Conservation (phyloP, 257 asterid genomes). For the Solanum sitiens region DNA sequence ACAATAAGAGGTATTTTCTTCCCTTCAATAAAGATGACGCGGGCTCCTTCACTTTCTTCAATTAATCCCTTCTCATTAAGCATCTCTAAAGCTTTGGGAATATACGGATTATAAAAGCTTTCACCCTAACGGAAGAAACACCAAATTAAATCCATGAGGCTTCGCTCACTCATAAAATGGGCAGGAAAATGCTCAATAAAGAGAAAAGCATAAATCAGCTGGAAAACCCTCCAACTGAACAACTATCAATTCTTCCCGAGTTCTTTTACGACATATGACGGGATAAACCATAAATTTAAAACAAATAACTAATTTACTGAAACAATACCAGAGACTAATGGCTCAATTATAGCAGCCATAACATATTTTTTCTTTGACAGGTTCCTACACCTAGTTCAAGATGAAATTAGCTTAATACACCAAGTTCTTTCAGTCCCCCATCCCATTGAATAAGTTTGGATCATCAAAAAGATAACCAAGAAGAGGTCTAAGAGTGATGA, state of each 20-base stretch:
- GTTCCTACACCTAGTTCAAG: not conserved
- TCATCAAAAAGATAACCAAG: not conserved
- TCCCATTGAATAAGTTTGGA: not conserved
- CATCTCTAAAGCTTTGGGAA: constrained; percentile 51
- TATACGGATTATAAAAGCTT: constrained; percentile 87
- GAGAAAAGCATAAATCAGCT: not conserved
- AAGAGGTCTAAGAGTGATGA: not conserved
- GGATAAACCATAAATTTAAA: not conserved
- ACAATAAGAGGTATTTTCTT: constrained; percentile 75
- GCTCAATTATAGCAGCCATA: not conserved
- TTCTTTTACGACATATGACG: not conserved
- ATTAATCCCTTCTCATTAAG: constrained; percentile 54
- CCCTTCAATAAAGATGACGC: constrained; percentile 83
- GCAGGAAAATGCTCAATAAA: not conserved
- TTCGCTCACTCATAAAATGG: not conserved
- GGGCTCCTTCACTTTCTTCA: constrained; percentile 92
- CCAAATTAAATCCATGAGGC: not conserved
- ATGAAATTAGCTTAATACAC: not conserved
- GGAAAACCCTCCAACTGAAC: not conserved
- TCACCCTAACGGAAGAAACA: constrained; percentile 49
- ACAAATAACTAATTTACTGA: not conserved
- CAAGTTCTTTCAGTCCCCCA: not conserved
- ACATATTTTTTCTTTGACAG: not conserved
- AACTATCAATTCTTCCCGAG: not conserved
- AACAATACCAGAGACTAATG: not conserved